Conservation (phyloP, 768 basidiomycete genomes). For the Boletellus ananiceps region DNA sequence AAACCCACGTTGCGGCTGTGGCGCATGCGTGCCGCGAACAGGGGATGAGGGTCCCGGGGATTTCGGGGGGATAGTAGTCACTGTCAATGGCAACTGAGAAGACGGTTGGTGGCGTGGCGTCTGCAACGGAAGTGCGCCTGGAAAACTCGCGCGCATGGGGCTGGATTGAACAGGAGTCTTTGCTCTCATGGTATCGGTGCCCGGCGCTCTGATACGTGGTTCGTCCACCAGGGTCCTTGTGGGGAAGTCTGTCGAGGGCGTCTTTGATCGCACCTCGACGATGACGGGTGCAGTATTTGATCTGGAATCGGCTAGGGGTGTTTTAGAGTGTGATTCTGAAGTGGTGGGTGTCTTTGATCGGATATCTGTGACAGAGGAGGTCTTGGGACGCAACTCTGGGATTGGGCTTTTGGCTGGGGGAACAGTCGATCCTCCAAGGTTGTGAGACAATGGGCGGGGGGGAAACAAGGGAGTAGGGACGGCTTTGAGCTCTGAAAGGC, state of each 20-base stretch:
- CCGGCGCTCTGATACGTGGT: constrained; percentile 19
- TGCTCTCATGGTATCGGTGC: constrained; percentile 12
- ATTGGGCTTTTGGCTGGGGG: constrained; percentile 11
- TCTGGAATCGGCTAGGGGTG: constrained; percentile 15
- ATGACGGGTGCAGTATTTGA: constrained; percentile 9
- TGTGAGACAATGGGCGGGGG: constrained; percentile 21
- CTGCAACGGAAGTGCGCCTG: constrained; percentile 19
- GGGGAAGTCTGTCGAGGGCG: constrained; percentile 12
- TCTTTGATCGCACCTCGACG: constrained; percentile 18
- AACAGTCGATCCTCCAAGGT: constrained; percentile 6
- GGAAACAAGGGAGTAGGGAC: constrained; percentile 12
- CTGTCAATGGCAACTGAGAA: constrained; percentile 28
- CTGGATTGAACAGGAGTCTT: constrained; percentile 18
- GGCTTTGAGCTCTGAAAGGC: constrained; percentile 15
- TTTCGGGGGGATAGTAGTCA: constrained; percentile 21
- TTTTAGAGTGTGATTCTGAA: constrained; percentile 20
- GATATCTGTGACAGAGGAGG: constrained; percentile 12
- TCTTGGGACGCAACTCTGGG: constrained; percentile 22
- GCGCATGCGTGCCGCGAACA: constrained; percentile 38
- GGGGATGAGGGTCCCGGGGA: constrained; percentile 36
- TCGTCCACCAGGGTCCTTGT: constrained; percentile 15
- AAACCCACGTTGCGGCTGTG: constrained; percentile 38
- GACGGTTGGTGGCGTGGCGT: constrained; percentile 28
- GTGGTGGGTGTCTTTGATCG: constrained; percentile 17
- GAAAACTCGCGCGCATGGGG: constrained; percentile 13